A percentile compares a stretch with the other conserved stretches of the same genome.
Conservation (phyloP, 306 rosid genomes). For the Sechiopsis laciniata region DNA sequence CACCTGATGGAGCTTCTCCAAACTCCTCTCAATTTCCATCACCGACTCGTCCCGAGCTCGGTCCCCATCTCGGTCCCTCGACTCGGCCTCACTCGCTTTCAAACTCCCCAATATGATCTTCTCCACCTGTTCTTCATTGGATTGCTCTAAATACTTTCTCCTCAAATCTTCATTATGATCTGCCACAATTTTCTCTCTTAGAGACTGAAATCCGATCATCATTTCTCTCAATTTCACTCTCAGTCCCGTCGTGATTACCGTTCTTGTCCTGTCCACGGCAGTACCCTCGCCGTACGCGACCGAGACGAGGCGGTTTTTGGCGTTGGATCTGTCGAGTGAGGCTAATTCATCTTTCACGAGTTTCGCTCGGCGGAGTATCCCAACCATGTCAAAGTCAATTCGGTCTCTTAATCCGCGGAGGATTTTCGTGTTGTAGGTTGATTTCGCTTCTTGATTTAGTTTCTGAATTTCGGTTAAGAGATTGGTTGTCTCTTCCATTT, state of each 20-base stretch:
- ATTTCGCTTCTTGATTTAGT: constrained; percentile 68
- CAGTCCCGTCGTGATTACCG: constrained; percentile 60
- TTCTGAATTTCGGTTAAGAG: constrained; percentile 73
- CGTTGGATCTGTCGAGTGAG: constrained; percentile 42
- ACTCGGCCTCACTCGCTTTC: no score
- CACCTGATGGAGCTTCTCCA: constrained; percentile 86
- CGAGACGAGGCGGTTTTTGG: no score
- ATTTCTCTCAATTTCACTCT: constrained; percentile 66
- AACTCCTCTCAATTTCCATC: constrained; percentile 73
- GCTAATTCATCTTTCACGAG: constrained; percentile 53
- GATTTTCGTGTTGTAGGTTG: constrained; percentile 73
- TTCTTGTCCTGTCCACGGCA: constrained; percentile 59
- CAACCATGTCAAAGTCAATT: constrained; percentile 63
- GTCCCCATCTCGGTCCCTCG: constrained; percentile 14
- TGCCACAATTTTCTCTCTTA: constrained; percentile 33
- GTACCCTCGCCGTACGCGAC: constrained; percentile 45
- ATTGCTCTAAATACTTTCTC: no score
- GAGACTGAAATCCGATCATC: constrained; percentile 64
- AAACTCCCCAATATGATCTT: no score
- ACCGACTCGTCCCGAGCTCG: constrained; percentile 62
- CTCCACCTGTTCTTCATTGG: no score
- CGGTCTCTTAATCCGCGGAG: constrained; percentile 74
- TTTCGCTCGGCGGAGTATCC: constrained; percentile 66
- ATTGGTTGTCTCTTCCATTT: constrained; percentile 89
- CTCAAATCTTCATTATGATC: no score